phyloP scores from a whole-genome alignment of 2,329 filamentous ascomycete genomes.

The Colletotrichum truncatum region DNA sequence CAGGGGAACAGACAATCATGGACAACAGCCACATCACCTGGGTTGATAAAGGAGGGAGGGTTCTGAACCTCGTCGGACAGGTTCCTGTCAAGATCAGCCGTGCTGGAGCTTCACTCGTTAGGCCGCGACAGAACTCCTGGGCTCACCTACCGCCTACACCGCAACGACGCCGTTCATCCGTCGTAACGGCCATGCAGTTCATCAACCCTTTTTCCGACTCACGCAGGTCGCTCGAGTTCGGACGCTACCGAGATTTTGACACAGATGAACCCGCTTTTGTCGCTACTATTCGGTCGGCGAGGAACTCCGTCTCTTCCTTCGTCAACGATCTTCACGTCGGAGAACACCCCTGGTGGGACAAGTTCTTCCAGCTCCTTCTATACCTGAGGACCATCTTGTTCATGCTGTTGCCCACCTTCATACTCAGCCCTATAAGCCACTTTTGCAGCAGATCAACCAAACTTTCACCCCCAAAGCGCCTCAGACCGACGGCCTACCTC shows the following conservation, averaged over 20 bases:
- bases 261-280: not conserved
- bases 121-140: too few species aligned
- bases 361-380: not conserved
- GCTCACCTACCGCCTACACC: too few species aligned
- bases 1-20: too few species aligned
- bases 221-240: not conserved
- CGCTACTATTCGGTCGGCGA: not conserved
- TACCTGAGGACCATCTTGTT: not conserved
- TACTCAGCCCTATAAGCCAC: not conserved
- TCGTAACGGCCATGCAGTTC: not conserved
- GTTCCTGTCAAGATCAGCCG: too few species aligned
- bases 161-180: not conserved
- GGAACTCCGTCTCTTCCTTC: slow-evolving; percentile 1
- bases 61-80: too few species aligned
- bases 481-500: slow-evolving; percentile 62
- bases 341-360: not conserved
- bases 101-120: too few species aligned
- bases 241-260: not conserved
- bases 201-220: not conserved
- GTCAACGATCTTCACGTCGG: not conserved
- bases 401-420: not conserved
- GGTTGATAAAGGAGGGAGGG: too few species aligned
- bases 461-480: not conserved
- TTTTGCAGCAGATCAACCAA: not conserved
- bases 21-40: too few species aligned